A percentile compares a stretch with the other conserved stretches of the same genome.
Evolutionary conservation across 2,329 filamentous ascomycete genomes (phyloP).

Genomic region (Keithomyces neogunnii): DNA sequence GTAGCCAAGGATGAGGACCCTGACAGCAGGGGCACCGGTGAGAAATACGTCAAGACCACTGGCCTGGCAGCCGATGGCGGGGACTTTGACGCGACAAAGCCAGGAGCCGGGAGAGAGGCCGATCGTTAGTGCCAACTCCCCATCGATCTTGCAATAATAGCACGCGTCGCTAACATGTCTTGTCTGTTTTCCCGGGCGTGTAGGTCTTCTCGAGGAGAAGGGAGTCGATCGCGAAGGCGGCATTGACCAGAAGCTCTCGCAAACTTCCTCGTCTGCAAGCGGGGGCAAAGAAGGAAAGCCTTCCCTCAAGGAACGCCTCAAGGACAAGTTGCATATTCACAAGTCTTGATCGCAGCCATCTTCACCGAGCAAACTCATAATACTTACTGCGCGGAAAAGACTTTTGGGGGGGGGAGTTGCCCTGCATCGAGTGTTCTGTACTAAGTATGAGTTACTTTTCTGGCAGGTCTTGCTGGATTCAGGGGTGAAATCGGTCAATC

Average conservation of each 20-base stretch:
- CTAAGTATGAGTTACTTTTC: too few relatives aligned
- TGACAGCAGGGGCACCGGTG: constrained; percentile 39
- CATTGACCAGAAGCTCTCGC: constrained; percentile 8
- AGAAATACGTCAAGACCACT: constrained; percentile 47
- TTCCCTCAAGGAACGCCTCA: constrained; percentile 55
- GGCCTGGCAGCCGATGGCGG: constrained; percentile 58
- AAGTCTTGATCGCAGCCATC: constrained; percentile 1
- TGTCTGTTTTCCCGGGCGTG: neutral
- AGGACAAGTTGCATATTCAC: constrained; percentile 56
- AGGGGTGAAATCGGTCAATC: too few relatives aligned
- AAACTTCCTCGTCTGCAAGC: neutral
- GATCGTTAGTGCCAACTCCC: constrained; percentile 41
- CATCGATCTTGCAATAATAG: too few relatives aligned
- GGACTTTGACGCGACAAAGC: constrained; percentile 55
- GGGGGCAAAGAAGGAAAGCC: constrained; percentile 26
- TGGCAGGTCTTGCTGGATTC: too few relatives aligned
- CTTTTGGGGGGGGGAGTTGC: neutral
- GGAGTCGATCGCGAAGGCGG: constrained; percentile 15
- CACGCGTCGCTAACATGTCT: too few relatives aligned
- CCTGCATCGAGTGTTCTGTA: too few relatives aligned
- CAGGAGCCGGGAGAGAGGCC: constrained; percentile 58
- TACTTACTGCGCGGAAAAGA: neutral
- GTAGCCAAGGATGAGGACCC: constrained; percentile 12
- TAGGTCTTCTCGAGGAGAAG: constrained; percentile 27
- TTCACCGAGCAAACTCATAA: too few relatives aligned